phyloP scores from a whole-genome alignment of 2,329 filamentous ascomycete genomes.

The Penicillium concentricum region DNA sequence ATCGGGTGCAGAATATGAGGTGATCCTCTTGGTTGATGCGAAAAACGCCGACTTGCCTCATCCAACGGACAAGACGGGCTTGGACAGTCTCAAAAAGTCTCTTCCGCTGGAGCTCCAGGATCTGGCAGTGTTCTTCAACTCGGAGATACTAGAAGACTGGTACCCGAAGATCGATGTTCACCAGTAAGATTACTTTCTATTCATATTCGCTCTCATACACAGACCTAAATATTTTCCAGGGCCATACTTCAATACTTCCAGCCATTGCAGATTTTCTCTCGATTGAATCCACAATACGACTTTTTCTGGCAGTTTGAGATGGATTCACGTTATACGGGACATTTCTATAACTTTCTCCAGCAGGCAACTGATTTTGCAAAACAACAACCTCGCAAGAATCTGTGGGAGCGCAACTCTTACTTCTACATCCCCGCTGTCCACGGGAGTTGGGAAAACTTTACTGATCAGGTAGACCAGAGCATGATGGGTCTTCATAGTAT shows the following conservation, averaged over 20 bases:
- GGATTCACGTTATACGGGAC: slow-evolving; percentile 13
- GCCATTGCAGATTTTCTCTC: slow-evolving; percentile 11
- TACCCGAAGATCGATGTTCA: slow-evolving; percentile 11
- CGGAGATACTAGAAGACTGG: slow-evolving; percentile 7
- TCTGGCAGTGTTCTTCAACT: slow-evolving; percentile 10
- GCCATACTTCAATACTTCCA: slow-evolving; percentile 14
- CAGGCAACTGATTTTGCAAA: slow-evolving; percentile 11
- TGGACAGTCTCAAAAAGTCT: background rate
- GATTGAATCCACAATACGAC: slow-evolving; percentile 10
- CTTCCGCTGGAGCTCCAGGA: slow-evolving; percentile 6
- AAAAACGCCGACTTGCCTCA: slow-evolving; percentile 56
- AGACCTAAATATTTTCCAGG: background rate
- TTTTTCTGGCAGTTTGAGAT: slow-evolving; percentile 14
- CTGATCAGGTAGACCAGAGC: background rate
- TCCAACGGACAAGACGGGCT: background rate
- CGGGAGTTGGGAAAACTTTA: slow-evolving; percentile 9
- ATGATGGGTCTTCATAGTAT: slow-evolving; percentile 1
- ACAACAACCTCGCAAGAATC: slow-evolving; percentile 11
- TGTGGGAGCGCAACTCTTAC: slow-evolving; percentile 16
- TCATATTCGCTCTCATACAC: background rate
- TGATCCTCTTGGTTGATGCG: slow-evolving; percentile 81
- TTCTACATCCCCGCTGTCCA: slow-evolving; percentile 12
- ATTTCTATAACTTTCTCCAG: slow-evolving; percentile 8
- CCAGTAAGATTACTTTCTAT: background rate
- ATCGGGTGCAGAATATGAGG: slow-evolving; percentile 81